phyloP scores from a whole-genome alignment of 2,329 filamentous ascomycete species.

The Fusarium annulatum region DNA sequence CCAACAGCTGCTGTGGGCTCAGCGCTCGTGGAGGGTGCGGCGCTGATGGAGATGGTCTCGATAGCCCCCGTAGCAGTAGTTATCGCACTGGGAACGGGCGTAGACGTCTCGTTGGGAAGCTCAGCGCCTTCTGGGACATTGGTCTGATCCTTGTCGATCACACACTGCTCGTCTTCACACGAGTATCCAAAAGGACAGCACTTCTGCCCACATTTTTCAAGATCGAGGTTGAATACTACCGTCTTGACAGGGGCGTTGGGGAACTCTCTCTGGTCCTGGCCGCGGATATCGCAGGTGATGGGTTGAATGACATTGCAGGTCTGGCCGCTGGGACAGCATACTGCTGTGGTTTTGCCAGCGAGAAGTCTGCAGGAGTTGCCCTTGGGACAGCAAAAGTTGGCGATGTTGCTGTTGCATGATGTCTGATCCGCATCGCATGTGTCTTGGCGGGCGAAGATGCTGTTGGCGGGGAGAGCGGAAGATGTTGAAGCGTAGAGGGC shows the following conservation, averaged over 20 bases:
- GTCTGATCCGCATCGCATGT: slow-evolving; percentile 64
- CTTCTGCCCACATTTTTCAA: slow-evolving; percentile 66
- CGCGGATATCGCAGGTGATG: slow-evolving; percentile 41
- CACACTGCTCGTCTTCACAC: slow-evolving; percentile 67
- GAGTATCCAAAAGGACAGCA: slow-evolving; percentile 81
- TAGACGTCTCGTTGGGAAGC: slow-evolving; percentile 39
- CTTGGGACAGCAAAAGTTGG: slow-evolving; percentile 74
- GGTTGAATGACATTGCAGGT: slow-evolving; percentile 67
- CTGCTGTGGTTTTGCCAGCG: slow-evolving; percentile 71
- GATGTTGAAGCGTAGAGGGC: slow-evolving; percentile 51
- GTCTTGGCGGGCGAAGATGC: slow-evolving; percentile 57
- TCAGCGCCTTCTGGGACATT: slow-evolving; percentile 49
- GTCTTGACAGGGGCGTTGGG: slow-evolving; percentile 74
- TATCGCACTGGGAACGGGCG: slow-evolving; percentile 27
- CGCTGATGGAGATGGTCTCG: slow-evolving; percentile 40
- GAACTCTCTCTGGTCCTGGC: slow-evolving; percentile 68
- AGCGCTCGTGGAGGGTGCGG: slow-evolving; percentile 28
- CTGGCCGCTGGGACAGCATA: slow-evolving; percentile 73
- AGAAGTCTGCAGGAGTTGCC: slow-evolving; percentile 68
- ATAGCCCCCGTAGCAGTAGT: slow-evolving; percentile 38
- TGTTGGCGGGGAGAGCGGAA: slow-evolving; percentile 53
- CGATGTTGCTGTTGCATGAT: slow-evolving; percentile 67
- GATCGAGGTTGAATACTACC: slow-evolving; percentile 65
- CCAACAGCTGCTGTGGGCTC: slow-evolving; percentile 28
- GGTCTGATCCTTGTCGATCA: slow-evolving; percentile 63